phyloP scores from a whole-genome alignment of 371 early-diverging fungal genomes.

The Mortierella sp. region DNA sequence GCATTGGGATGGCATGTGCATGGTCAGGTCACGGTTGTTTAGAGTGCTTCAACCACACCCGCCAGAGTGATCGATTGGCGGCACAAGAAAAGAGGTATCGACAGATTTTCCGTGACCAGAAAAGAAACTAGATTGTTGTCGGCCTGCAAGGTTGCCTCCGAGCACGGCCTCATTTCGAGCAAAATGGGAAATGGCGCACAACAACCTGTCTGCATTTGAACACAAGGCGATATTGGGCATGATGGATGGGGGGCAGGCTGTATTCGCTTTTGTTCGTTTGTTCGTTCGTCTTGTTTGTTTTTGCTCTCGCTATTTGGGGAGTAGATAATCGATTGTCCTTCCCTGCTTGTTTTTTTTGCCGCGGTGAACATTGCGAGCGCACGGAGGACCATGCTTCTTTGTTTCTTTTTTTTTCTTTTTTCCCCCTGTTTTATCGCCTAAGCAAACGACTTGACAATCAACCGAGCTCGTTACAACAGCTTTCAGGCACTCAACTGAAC shows the following conservation, averaged over 20 bases:
- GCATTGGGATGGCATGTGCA: too few relatives aligned
- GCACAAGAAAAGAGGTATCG: background rate
- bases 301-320: background rate
- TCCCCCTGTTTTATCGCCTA: background rate
- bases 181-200: background rate
- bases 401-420: background rate
- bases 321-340: constrained; percentile 6
- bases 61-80: background rate
- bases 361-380: background rate
- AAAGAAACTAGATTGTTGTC: background rate
- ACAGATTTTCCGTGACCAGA: background rate
- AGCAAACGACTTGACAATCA: background rate
- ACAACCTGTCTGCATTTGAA: background rate
- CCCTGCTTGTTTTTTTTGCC: background rate
- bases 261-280: background rate
- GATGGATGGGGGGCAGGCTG: background rate
- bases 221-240: background rate
- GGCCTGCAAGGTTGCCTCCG: background rate
- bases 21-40: background rate
- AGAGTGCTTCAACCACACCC: background rate
- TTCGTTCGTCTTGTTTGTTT: too few relatives aligned
- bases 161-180: constrained; percentile 5
- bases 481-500: too few relatives aligned
- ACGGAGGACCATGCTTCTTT: background rate
- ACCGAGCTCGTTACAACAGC: background rate